Evolutionary conservation across 441 rosid genomes (phyloP), one percentile per base, ranked within the genome.

Genomic region (Viola pubescens): DNA sequence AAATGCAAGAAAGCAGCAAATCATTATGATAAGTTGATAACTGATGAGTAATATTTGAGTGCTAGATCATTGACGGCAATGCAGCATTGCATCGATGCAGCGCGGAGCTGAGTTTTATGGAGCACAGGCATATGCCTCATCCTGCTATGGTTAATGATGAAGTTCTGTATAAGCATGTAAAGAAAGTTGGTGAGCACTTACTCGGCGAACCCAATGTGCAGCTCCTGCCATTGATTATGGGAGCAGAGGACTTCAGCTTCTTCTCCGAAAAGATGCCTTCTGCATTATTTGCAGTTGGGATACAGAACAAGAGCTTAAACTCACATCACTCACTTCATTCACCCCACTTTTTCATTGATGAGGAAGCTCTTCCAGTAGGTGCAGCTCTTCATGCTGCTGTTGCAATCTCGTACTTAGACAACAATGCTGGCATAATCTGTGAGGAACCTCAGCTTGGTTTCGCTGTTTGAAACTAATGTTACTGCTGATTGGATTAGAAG

Each of bases 201-300:
- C 52, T 63, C 0, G 73, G 73, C 1, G 52, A 69, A 63, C 58
- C 60, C 7, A 61, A 68, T 19, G 67, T 69, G 10, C 9, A 16
- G 11, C 59, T 63, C 10, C 0, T 46, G 11, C 74, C 75, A 3
- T 1, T 48, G 72, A 4, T 0, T 0, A 75, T 73, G 78, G 80
- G 26, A 48, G 68, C 80, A 4, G 78, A 79, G 71, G 82, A 75
- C 48, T 79, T 79, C 62, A 45, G 76, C 72, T 79, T 79, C 71
- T 79, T 63, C 54, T 50, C 78, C 6, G 62, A 76, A 61, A 71
- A 60, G 62, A 71, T 76, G 69, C 54, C 51, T 2, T 64, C 77
- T 5, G 60, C 78, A 6, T 58, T 75, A 34, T 79, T 68, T 65
- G 3, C 45, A 49, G 66, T 75, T 0, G 77, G 83, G 42, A 16